Evolutionary conservation across 2,329 filamentous ascomycete genomes (phyloP).

Genomic region (Hypoxylon sp.): DNA sequence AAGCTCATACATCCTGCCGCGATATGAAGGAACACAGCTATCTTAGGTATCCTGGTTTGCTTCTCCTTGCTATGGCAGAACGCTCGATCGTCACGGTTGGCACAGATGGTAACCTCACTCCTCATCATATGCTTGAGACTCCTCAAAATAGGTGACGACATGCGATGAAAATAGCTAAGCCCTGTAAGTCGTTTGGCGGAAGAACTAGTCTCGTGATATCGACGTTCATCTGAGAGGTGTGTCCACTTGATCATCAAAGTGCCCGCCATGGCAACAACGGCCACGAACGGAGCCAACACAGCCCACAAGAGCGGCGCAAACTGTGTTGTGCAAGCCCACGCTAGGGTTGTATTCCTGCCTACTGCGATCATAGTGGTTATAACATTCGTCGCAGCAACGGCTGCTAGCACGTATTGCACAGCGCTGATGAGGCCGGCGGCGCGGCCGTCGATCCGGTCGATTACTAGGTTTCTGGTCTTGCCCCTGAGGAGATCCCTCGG

Average conservation of each 20-base stretch:
- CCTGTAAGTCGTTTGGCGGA: no score
- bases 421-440: neutral
- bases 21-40: neutral
- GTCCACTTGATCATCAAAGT: neutral
- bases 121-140: neutral
- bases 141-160: neutral
- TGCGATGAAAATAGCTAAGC: neutral
- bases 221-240: neutral
- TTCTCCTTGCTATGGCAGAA: neutral
- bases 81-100: neutral
- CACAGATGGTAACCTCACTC: conserved; percentile 1
- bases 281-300: neutral
- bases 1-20: conserved; percentile 1
- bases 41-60: neutral
- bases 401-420: neutral
- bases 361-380: conserved; percentile 4
- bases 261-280: neutral
- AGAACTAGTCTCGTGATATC: no score
- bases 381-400: neutral
- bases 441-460: neutral
- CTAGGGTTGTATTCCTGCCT: conserved; percentile 9
- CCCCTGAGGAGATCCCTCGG: neutral
- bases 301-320: conserved; percentile 6
- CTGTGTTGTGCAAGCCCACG: conserved; percentile 18
- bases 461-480: neutral